Conservation (phyloP, 495 filamentous ascomycete genomes). For the Podospora pseudocomata region DNA sequence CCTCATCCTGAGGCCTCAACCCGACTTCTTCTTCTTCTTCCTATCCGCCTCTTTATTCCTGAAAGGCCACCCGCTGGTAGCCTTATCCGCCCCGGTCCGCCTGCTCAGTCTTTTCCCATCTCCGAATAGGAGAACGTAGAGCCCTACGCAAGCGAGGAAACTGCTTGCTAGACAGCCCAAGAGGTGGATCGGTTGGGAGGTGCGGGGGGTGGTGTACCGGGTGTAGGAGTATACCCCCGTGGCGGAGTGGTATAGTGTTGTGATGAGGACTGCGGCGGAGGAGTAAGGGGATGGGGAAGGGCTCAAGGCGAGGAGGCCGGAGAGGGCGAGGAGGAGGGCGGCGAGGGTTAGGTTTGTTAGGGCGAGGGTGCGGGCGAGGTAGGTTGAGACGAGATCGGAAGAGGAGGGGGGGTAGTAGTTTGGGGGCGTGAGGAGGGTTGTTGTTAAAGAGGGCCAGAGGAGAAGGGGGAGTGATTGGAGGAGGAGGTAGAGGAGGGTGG, state of each 20-base stretch:
- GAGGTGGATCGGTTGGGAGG: slow-evolving; percentile 47
- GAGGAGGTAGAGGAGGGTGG: slow-evolving; percentile 62
- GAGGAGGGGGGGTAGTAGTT: slow-evolving; percentile 1
- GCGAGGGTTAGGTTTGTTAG: slow-evolving; percentile 64
- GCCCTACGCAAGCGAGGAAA: slow-evolving; percentile 55
- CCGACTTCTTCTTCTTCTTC: slow-evolving; percentile 14
- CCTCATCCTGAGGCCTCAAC: no score
- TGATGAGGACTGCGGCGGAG: slow-evolving; percentile 59
- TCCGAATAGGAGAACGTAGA: slow-evolving; percentile 75
- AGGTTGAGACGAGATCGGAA: slow-evolving; percentile 32
- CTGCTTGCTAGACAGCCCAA: slow-evolving; percentile 50
- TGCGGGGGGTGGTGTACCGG: slow-evolving; percentile 36
- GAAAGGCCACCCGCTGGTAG: slow-evolving; percentile 79
- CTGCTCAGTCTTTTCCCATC: slow-evolving; percentile 57
- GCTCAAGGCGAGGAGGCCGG: slow-evolving; percentile 41
- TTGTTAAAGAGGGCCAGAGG: slow-evolving; percentile 61
- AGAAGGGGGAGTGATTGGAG: slow-evolving; percentile 65
- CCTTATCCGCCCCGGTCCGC: slow-evolving; percentile 73
- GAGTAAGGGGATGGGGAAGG: slow-evolving; percentile 23
- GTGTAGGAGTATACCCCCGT: slow-evolving; percentile 67
- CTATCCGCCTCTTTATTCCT: slow-evolving; percentile 49
- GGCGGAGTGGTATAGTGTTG: slow-evolving; percentile 59
- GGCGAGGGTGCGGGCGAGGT: slow-evolving; percentile 68
- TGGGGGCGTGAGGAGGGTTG: slow-evolving; percentile 47
- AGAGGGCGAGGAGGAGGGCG: slow-evolving; percentile 61